Conservation (phyloP, 2,329 filamentous ascomycete species). For the Alternaria triticina region DNA sequence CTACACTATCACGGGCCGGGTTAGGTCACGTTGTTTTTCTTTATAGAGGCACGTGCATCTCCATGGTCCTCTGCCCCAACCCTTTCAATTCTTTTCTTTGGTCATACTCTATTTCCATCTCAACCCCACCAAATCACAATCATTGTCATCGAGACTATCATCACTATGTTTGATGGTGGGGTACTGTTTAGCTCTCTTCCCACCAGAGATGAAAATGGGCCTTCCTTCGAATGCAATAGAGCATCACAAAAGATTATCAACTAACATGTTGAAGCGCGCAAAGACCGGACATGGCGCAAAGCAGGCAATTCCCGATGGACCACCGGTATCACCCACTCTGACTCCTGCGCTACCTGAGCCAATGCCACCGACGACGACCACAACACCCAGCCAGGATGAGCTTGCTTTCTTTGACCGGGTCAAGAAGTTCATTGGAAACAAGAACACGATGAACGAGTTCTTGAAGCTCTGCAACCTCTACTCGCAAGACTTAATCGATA, state of each 20-base stretch:
- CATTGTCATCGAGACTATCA: not conserved
- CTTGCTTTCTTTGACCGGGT: slow-evolving; percentile 93
- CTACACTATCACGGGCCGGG: slow-evolving; percentile 1
- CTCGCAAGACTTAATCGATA: slow-evolving; percentile 90
- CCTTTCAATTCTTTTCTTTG: not conserved
- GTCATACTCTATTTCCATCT: not conserved
- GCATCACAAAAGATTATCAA: not conserved
- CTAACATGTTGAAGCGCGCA: slow-evolving; percentile 60
- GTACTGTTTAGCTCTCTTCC: not conserved
- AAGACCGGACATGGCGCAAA: slow-evolving; percentile 71
- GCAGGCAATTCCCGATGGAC: slow-evolving; percentile 63
- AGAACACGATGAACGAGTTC: slow-evolving; percentile 92
- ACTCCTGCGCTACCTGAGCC: slow-evolving; percentile 89
- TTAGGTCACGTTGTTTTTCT: slow-evolving; percentile 9
- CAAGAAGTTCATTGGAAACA: slow-evolving; percentile 94
- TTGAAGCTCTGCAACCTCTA: slow-evolving; percentile 96
- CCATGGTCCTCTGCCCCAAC: not conserved
- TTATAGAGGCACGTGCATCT: slow-evolving; percentile 3
- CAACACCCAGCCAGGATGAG: slow-evolving; percentile 82
- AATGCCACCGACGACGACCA: slow-evolving; percentile 74
- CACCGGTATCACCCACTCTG: slow-evolving; percentile 80
- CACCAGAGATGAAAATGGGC: not conserved
- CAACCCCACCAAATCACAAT: not conserved
- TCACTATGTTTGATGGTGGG: not conserved
- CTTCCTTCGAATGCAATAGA: not conserved